phyloP scores from a whole-genome alignment of 2,329 filamentous ascomycete genomes.

The Incumbomyces delicatus region DNA sequence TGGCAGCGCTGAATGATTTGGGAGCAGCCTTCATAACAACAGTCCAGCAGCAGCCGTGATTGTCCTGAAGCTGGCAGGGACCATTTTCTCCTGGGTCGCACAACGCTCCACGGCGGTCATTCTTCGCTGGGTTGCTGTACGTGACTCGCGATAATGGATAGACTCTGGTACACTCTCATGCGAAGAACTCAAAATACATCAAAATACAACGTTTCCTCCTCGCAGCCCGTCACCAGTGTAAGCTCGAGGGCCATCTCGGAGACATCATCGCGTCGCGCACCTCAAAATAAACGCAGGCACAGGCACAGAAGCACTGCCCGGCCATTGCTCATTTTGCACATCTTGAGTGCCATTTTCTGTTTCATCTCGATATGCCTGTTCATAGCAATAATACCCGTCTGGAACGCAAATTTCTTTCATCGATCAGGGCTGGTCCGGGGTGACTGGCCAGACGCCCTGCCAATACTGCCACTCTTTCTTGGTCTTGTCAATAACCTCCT shows the following conservation, averaged over 20 bases:
- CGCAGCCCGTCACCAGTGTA: background rate
- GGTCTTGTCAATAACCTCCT: slow-evolving; percentile 12
- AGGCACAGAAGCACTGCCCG: background rate
- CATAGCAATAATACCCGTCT: slow-evolving; percentile 21
- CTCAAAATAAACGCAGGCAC: background rate
- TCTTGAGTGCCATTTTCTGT: slow-evolving; percentile 18
- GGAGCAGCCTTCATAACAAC: no score
- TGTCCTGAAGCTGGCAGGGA: no score
- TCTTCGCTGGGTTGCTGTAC: no score
- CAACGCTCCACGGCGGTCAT: no score
- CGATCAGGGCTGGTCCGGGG: slow-evolving; percentile 19
- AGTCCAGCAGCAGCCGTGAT: no score
- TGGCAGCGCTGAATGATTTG: no score
- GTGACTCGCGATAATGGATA: no score
- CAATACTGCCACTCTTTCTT: slow-evolving; percentile 22
- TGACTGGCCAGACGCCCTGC: slow-evolving; percentile 26
- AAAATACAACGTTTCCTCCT: no score
- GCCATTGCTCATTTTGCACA: background rate
- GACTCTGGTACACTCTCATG: no score
- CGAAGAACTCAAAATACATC: no score
- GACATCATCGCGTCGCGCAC: background rate
- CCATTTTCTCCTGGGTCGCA: no score
- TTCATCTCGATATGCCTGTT: slow-evolving; percentile 23
- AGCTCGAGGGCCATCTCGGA: background rate
- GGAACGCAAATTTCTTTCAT: slow-evolving; percentile 24